A percentile compares a stretch with the other conserved stretches of the same genome.
These are phyloP conservation scores for Mortierella sp. DNA, from an alignment of 371 early-diverging fungal genomes.

Conservation along the genomic window DNA sequence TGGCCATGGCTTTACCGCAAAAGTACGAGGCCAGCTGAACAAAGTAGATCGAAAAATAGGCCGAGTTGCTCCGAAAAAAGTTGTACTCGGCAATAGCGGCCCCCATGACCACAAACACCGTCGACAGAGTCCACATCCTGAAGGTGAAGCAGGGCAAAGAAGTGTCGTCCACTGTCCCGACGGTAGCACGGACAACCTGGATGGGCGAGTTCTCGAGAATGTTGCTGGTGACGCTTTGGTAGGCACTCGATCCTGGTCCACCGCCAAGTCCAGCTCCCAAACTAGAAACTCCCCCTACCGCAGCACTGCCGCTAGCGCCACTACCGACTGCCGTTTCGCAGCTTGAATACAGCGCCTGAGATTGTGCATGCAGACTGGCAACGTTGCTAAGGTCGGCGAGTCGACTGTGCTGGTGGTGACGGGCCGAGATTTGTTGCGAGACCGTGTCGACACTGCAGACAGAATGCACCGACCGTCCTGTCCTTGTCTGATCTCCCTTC, in stretches of 20 bases:
- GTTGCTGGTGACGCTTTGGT: background rate
- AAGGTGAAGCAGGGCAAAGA: constrained; percentile 73
- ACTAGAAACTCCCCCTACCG: background rate
- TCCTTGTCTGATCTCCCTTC: background rate
- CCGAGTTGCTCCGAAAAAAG: constrained; percentile 60
- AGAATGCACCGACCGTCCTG: constrained; percentile 41
- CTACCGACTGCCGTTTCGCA: constrained; percentile 15
- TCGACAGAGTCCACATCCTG: constrained; percentile 74
- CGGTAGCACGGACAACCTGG: constrained; percentile 78
- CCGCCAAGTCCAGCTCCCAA: background rate
- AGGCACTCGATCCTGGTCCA: constrained; percentile 12
- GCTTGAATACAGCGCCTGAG: constrained; percentile 11
- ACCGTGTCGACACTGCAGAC: constrained; percentile 45
- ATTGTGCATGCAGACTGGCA: constrained; percentile 33
- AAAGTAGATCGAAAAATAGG: constrained; percentile 59
- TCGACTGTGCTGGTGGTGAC: constrained; percentile 43
- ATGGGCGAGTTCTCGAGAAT: constrained; percentile 76
- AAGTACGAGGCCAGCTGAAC: constrained; percentile 60
- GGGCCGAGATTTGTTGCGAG: constrained; percentile 47
- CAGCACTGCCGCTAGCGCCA: background rate
- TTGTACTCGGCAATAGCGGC: constrained; percentile 69
- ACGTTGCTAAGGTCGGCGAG: constrained; percentile 29
- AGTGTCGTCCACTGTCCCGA: constrained; percentile 71
- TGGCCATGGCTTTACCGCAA: constrained; percentile 59
- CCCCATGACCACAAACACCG: constrained; percentile 73